Conservation (phyloP, 495 filamentous ascomycete species). For the Copromyces sp. region DNA sequence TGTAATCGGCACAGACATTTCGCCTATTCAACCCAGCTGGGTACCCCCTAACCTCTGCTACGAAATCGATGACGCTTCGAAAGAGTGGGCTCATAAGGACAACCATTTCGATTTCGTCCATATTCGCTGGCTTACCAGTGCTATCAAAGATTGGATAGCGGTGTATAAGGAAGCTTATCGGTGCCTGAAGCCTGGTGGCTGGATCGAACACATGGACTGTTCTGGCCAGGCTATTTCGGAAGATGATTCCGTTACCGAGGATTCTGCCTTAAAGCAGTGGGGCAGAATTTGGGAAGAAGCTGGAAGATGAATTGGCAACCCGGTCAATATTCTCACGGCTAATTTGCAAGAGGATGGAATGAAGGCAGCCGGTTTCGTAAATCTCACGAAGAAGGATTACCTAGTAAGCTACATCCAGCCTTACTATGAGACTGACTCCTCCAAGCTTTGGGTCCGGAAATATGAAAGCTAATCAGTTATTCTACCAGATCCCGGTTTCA, state of each 20-base stretch:
- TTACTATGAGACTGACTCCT: neutral
- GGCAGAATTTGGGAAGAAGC: slow-evolving; percentile 14
- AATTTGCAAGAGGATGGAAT: slow-evolving; percentile 12
- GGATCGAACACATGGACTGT: slow-evolving; percentile 9
- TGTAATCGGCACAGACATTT: slow-evolving; percentile 52
- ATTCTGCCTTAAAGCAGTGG: slow-evolving; percentile 11
- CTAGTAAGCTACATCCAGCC: neutral
- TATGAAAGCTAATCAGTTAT: neutral
- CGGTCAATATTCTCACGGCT: slow-evolving; percentile 11
- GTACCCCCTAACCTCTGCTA: slow-evolving; percentile 38
- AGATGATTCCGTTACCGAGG: neutral
- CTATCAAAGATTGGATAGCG: slow-evolving; percentile 38
- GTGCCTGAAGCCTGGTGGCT: slow-evolving; percentile 29
- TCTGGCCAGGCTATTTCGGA: neutral
- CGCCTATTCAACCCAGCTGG: slow-evolving; percentile 42
- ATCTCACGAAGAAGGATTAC: neutral
- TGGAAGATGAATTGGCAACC: slow-evolving; percentile 13
- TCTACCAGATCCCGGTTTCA: neutral
- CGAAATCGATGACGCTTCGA: slow-evolving; percentile 41
- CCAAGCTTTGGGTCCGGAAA: neutral
- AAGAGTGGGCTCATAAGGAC: slow-evolving; percentile 34
- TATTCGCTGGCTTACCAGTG: slow-evolving; percentile 42
- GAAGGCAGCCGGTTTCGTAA: slow-evolving; percentile 17
- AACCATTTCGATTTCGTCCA: slow-evolving; percentile 46
- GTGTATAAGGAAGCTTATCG: slow-evolving; percentile 24